Evolutionary conservation across 768 basidiomycete genomes (phyloP), one percentile per base, ranked within the genome.

Genomic region (Boletus sp.): DNA sequence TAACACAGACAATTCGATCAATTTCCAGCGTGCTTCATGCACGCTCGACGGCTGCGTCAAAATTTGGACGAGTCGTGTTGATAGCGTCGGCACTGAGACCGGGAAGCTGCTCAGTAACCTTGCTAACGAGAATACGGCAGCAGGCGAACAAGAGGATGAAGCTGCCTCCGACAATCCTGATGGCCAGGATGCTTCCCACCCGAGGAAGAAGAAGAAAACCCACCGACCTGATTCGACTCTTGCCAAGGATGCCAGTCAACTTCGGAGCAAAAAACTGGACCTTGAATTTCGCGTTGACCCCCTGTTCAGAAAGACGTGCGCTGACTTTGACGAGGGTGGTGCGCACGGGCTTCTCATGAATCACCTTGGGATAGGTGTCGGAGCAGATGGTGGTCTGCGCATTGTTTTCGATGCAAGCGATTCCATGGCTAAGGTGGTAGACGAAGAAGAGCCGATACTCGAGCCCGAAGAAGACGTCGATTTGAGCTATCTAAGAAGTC

Each of bases 41-140:
- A 98, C 97, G 0, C 83, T 99, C 21, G 97, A 99, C 55, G 97
- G 96, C 3, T 99, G 97, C 70, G 93, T 99, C 70, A 99, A 98
- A 75, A 98, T 99, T 57, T 99, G 95, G 94, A 98, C 95, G 7
- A 93, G 89, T 61, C 87, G 97, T 43, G 96, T 99, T 38, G 97
- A 99, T 70, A 91, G 88, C 57, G 94, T 98, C 34, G 93, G 92
- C 23, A 96, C 93, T 1, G 97, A 98, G 71, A 98, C 95, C 0
- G 93, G 93, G 27, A 98, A 97, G 69, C 80, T 99, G 13, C 78
- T 98, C 53, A 92, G 87, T 63, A 98, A 98, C 65, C 82, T 99
- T 25, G 80, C 83, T 1, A 82, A 79, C 37, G 84, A 83, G 53
- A 87, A 84, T 17, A 76, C 79, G 47, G 79, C 77, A 30, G 79